Evolutionary conservation across 164 flowering plant species (phyloP).

Genomic region (Pachysandra terminalis): DNA sequence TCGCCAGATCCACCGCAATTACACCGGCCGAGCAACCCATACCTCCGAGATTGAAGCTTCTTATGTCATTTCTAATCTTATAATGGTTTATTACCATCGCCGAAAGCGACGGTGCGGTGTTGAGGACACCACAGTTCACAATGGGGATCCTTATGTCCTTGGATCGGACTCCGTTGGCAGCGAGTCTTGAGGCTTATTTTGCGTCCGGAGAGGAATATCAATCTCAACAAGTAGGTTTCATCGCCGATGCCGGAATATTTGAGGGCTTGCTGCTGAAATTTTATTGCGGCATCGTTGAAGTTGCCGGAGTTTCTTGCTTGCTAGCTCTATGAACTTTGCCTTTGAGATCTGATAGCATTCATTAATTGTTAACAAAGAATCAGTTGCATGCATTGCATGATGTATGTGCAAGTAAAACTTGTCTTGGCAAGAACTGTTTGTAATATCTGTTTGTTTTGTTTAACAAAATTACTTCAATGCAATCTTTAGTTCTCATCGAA

Average conservation of each 20-base stretch:
- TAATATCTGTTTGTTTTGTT: too few relatives aligned
- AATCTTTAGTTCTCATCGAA: too few relatives aligned
- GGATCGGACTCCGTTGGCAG: constrained; percentile 31
- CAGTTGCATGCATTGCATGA: too few relatives aligned
- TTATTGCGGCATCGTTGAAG: constrained; percentile 39
- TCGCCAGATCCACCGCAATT: constrained; percentile 61
- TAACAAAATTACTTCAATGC: too few relatives aligned
- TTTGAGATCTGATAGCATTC: constrained; percentile 49
- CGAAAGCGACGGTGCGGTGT: constrained; percentile 64
- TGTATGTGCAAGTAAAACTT: too few relatives aligned
- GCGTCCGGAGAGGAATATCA: constrained; percentile 37
- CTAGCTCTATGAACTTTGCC: constrained; percentile 49
- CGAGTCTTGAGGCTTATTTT: constrained; percentile 35
- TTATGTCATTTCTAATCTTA: constrained; percentile 43
- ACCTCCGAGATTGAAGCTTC: constrained; percentile 70
- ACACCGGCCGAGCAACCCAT: constrained; percentile 82
- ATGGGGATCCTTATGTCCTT: constrained; percentile 54
- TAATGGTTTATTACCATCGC: constrained; percentile 72
- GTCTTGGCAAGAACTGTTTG: too few relatives aligned
- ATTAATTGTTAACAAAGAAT: background rate
- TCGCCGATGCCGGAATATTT: constrained; percentile 65
- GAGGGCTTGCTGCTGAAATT: constrained; percentile 39
- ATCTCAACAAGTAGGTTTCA: constrained; percentile 53
- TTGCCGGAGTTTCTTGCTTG: constrained; percentile 54
- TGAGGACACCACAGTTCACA: constrained; percentile 59